Conservation (phyloP, 1,284 basidiomycete genomes). For the Phellopilus nigrolimitatus region DNA sequence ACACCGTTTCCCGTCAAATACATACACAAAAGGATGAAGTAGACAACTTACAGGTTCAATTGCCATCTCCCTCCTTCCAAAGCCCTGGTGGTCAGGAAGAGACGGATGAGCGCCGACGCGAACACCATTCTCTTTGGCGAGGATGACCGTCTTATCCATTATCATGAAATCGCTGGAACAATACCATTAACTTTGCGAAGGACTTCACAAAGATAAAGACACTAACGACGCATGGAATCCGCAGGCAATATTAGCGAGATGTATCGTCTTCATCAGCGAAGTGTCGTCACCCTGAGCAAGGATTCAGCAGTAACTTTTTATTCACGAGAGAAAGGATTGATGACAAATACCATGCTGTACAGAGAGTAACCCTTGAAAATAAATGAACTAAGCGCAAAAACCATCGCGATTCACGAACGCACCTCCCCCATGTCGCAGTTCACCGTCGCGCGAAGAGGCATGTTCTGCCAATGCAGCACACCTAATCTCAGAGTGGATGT, state of each 20-base stretch:
- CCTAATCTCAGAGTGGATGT: no score
- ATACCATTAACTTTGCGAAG: background rate
- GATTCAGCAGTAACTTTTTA: background rate
- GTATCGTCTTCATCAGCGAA: slow-evolving; percentile 55
- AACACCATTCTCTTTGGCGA: slow-evolving; percentile 50
- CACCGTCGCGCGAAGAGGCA: slow-evolving; percentile 41
- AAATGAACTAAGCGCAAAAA: background rate
- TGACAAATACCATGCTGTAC: slow-evolving; percentile 36
- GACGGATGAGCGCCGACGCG: slow-evolving; percentile 58
- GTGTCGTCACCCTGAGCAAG: slow-evolving; percentile 50
- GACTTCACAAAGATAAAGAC: background rate
- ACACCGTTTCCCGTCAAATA: background rate
- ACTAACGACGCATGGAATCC: slow-evolving; percentile 59
- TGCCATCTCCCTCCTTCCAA: slow-evolving; percentile 58
- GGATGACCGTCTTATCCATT: slow-evolving; percentile 53
- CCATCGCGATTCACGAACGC: background rate
- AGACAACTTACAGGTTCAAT: slow-evolving; percentile 43
- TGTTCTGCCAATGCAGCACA: no score
- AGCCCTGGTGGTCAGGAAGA: slow-evolving; percentile 58
- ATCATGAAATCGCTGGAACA: slow-evolving; percentile 48
- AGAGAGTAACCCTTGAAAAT: slow-evolving; percentile 46
- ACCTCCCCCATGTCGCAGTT: slow-evolving; percentile 67
- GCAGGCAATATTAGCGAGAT: slow-evolving; percentile 60
- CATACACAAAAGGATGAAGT: background rate
- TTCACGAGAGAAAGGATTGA: background rate